Evolutionary conservation across 2,329 filamentous ascomycete species (phyloP).

Genomic region (Aspergillus vadensis): DNA sequence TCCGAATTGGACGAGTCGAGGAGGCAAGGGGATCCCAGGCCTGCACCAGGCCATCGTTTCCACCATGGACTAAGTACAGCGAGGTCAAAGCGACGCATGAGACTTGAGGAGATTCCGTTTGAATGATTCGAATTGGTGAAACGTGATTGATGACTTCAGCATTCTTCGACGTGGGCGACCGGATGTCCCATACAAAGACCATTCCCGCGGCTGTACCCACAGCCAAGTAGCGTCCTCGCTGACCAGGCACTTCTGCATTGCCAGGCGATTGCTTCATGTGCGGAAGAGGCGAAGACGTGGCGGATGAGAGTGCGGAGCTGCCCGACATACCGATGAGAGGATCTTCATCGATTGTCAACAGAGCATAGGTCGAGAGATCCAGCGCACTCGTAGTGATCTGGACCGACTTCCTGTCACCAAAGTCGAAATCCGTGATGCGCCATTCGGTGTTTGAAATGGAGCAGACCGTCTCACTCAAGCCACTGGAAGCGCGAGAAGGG

Average conservation of each 20-base stretch:
- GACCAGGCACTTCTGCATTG: conserved; percentile 73
- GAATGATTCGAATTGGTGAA: conserved; percentile 74
- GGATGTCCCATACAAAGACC: conserved; percentile 83
- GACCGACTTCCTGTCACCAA: conserved; percentile 61
- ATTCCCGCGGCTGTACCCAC: conserved; percentile 76
- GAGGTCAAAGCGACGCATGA: conserved; percentile 80
- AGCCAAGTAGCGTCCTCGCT: conserved; percentile 77
- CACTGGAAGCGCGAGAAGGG: conserved; percentile 36
- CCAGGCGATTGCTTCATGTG: conserved; percentile 46
- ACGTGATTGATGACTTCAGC: conserved; percentile 60
- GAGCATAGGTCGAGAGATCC: conserved; percentile 73
- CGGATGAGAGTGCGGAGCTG: conserved; percentile 56
- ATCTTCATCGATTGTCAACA: conserved; percentile 75
- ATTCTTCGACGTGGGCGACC: conserved; percentile 62
- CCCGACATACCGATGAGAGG: conserved; percentile 65
- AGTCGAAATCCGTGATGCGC: conserved; percentile 62
- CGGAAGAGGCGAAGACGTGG: conserved; percentile 56
- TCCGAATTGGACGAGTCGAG: conserved; percentile 73
- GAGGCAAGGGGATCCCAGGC: conserved; percentile 96
- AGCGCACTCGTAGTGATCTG: conserved; percentile 71
- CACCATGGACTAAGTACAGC: conserved; percentile 87
- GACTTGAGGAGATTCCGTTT: conserved; percentile 87
- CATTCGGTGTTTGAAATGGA: conserved; percentile 61
- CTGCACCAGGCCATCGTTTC: conserved; percentile 91
- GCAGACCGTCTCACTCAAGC: conserved; percentile 35